These are phyloP conservation scores for Globisporangium acanthophoron DNA, from an alignment of 352 stramenopile species.

Conservation along the genomic window DNA sequence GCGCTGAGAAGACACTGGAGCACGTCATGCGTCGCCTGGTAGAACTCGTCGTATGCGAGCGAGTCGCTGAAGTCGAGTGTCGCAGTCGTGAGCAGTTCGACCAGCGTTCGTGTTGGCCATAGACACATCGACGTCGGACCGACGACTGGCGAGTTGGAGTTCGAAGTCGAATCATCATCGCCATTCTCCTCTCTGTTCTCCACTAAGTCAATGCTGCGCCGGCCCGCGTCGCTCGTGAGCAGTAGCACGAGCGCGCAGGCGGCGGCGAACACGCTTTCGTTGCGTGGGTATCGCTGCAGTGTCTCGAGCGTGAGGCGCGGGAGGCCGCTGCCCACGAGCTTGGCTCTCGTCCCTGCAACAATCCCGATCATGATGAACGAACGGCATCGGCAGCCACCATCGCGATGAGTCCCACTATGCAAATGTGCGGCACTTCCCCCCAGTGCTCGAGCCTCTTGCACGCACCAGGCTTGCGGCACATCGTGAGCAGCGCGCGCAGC, in stretches of 20 bases:
- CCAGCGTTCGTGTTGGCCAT: constrained; percentile 9
- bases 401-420: not conserved
- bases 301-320: constrained; percentile 19
- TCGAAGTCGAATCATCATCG: not conserved
- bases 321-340: constrained; percentile 21
- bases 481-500: too few relatives aligned
- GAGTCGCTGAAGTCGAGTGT: constrained; percentile 1
- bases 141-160: not conserved
- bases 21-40: constrained; percentile 1
- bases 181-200: too few relatives aligned
- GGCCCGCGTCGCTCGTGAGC: constrained; percentile 9
- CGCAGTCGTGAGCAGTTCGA: constrained; percentile 2
- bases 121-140: not conserved
- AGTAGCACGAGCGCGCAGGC: constrained; percentile 19
- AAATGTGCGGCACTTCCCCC: too few relatives aligned
- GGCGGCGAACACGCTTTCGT: constrained; percentile 14
- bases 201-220: too few relatives aligned
- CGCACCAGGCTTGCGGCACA: too few relatives aligned
- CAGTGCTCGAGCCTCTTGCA: not conserved
- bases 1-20: constrained; percentile 5
- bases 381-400: not conserved
- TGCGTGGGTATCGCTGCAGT: constrained; percentile 15
- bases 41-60: constrained; percentile 1
- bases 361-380: not conserved
- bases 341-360: constrained; percentile 7